These are phyloP conservation scores for Diaporthe aspalathi DNA, from an alignment of 2,329 filamentous ascomycete genomes.

Conservation along the genomic window DNA sequence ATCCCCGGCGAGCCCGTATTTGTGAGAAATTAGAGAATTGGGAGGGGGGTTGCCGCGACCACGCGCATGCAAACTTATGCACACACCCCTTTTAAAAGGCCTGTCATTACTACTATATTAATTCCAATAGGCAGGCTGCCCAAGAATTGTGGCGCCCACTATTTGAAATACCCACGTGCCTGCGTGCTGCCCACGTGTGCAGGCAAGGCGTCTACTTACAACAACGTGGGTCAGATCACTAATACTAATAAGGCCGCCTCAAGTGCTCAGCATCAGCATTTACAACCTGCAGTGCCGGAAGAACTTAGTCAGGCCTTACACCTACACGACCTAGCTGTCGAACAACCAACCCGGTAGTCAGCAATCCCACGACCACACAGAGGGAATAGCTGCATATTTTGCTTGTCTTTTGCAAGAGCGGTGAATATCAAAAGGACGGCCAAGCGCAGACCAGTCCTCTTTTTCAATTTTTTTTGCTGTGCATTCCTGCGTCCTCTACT, in stretches of 20 bases:
- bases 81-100: not conserved
- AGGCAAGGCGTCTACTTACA: no score
- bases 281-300: not conserved
- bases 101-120: not conserved
- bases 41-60: not conserved
- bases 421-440: constrained; percentile 8
- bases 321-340: not conserved
- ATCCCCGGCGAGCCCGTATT: constrained; percentile 24
- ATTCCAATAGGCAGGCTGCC: no score
- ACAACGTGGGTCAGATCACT: constrained; percentile 13
- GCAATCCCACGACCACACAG: not conserved
- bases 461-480: no score
- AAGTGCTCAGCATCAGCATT: not conserved
- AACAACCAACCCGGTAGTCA: not conserved
- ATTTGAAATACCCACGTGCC: constrained; percentile 14
- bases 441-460: not conserved
- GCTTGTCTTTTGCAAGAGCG: constrained; percentile 4
- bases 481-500: not conserved
- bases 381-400: not conserved
- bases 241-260: not conserved
- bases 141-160: not conserved
- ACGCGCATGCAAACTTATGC: not conserved
- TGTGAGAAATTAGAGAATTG: constrained; percentile 21
- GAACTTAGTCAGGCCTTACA: not conserved
- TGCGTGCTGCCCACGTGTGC: not conserved